Evolutionary conservation across 306 rosid genomes (phyloP).

Genomic region (Cicer pinnatifidum): DNA sequence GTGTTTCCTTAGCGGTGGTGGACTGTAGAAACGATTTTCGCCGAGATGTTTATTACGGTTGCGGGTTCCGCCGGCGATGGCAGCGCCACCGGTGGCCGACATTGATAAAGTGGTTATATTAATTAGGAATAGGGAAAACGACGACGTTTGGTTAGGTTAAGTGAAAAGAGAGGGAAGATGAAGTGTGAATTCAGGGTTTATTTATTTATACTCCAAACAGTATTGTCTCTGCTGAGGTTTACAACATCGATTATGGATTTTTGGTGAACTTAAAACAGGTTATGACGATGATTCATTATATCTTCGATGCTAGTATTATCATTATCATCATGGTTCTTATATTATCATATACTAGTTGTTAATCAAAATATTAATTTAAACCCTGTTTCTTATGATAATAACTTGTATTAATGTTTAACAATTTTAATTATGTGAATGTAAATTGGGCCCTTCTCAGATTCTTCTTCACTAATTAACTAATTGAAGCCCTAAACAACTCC

Average conservation of each 20-base stretch:
- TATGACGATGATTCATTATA: not conserved
- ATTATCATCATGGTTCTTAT: no score
- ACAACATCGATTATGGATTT: slow-evolving; percentile 1
- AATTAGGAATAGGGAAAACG: slow-evolving; percentile 32
- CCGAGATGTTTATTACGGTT: slow-evolving; percentile 54
- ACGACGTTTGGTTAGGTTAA: slow-evolving; percentile 48
- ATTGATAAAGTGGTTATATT: slow-evolving; percentile 48
- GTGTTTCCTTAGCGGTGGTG: slow-evolving; percentile 78
- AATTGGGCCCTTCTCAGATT: no score
- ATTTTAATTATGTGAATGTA: no score
- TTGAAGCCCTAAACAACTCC: no score
- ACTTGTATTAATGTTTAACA: no score
- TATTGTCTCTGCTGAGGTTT: not conserved
- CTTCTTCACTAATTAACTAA: no score
- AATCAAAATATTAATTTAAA: no score
- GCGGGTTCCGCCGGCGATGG: slow-evolving; percentile 64
- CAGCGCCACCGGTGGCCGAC: slow-evolving; percentile 72
- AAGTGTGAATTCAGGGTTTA: slow-evolving; percentile 40
- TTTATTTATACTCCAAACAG: slow-evolving; percentile 3
- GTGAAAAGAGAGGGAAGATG: not conserved
- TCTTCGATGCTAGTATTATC: not conserved
- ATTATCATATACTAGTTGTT: no score
- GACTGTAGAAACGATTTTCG: slow-evolving; percentile 79
- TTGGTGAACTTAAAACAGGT: not conserved
- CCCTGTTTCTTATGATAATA: no score